These are phyloP conservation scores for Tuber aestivum DNA, from an alignment of 495 filamentous ascomycete species.

Conservation along the genomic window DNA sequence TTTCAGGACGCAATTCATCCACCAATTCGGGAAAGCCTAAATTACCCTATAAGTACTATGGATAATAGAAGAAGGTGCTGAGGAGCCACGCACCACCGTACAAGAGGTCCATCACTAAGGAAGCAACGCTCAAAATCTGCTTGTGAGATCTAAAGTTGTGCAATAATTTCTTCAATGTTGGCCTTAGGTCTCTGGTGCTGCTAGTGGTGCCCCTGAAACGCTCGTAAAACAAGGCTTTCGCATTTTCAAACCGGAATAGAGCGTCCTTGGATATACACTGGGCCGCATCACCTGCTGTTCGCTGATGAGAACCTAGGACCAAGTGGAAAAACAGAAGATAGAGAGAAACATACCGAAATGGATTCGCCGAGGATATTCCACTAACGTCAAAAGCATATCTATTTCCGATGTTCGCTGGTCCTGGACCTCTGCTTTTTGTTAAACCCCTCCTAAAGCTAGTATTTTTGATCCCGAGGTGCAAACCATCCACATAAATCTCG, in stretches of 20 bases:
- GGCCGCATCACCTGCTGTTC: slow-evolving; percentile 23
- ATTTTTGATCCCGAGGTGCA: neutral
- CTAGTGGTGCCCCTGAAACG: slow-evolving; percentile 35
- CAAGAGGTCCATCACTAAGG: slow-evolving; percentile 37
- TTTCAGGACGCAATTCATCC: slow-evolving; percentile 46
- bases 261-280: slow-evolving; percentile 5
- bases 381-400: slow-evolving; percentile 43
- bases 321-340: slow-evolving; percentile 23
- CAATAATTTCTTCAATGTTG: slow-evolving; percentile 30
- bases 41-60: neutral
- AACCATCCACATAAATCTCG: slow-evolving; percentile 49
- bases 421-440: slow-evolving; percentile 45
- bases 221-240: slow-evolving; percentile 46
- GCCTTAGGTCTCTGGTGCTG: slow-evolving; percentile 35
- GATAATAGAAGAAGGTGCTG: neutral
- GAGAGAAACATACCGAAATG: slow-evolving; percentile 43
- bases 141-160: slow-evolving; percentile 48
- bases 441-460: neutral
- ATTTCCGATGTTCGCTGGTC: slow-evolving; percentile 47
- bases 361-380: slow-evolving; percentile 44
- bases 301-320: neutral
- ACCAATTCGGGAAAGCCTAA: slow-evolving; percentile 45
- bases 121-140: slow-evolving; percentile 43
- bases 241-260: slow-evolving; percentile 46
- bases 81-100: slow-evolving; percentile 28